phyloP scores from a whole-genome alignment of 306 rosid species.

The Lithocarpus polystachyus region DNA sequence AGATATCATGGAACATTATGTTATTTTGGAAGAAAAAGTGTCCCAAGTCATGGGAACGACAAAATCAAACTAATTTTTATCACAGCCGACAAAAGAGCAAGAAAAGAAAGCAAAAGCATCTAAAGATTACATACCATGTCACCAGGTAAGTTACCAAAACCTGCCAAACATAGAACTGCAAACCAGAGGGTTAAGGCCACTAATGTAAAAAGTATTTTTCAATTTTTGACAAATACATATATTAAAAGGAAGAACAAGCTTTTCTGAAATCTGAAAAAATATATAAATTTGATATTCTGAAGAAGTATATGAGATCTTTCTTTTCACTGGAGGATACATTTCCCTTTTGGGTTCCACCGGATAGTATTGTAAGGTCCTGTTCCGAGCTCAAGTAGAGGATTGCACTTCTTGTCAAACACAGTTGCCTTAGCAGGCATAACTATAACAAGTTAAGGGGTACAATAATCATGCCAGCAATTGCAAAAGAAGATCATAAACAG shows the following conservation, averaged over 20 bases:
- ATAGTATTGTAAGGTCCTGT: conserved; percentile 90
- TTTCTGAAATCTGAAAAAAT: not conserved
- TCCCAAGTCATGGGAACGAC: not conserved
- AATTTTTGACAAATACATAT: conserved; percentile 2
- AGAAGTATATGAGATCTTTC: conserved; percentile 14
- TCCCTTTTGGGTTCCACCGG: conserved; percentile 92
- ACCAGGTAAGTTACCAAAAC: conserved; percentile 96
- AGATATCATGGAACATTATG: not conserved
- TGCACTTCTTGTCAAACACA: conserved; percentile 90
- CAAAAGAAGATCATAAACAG: not conserved
- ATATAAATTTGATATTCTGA: not conserved
- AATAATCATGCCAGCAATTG: conserved; percentile 16
- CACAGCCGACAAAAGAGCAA: not conserved
- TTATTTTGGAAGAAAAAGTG: not conserved
- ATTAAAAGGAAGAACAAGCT: conserved; percentile 7
- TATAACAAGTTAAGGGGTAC: conserved; percentile 54
- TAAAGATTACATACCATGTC: conserved; percentile 71
- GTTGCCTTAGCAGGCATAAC: conserved; percentile 97
- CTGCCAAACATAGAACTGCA: conserved; percentile 86
- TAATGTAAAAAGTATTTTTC: conserved; percentile 12
- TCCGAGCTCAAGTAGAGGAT: conserved; percentile 92
- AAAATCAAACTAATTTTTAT: not conserved
- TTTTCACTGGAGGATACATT: conserved; percentile 61
- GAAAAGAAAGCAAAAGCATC: conserved; percentile 22
- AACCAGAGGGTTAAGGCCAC: conserved; percentile 54